Conservation (phyloP, 306 rosid genomes). For the Astragalus membranaceus region DNA sequence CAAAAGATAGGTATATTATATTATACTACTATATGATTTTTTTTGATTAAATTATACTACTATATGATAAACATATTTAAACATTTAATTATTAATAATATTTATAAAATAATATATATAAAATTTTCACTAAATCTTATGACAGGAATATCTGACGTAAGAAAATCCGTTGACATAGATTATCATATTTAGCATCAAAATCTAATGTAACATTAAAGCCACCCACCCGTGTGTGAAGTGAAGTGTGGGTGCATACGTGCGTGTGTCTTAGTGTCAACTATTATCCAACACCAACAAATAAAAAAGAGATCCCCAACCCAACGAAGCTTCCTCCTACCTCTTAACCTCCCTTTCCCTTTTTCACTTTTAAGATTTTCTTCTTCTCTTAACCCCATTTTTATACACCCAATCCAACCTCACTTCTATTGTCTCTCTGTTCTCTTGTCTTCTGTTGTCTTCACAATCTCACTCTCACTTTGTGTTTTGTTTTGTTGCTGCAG, state of each 20-base stretch:
- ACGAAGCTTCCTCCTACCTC: conserved; percentile 64
- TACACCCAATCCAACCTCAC: conserved; percentile 14
- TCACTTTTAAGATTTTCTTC: conserved; percentile 20
- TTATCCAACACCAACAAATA: conserved; percentile 38
- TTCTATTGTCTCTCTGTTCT: background rate
- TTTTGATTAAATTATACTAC: no score
- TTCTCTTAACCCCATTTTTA: conserved; percentile 20
- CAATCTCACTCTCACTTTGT: background rate
- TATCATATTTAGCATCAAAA: background rate
- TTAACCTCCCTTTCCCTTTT: conserved; percentile 21
- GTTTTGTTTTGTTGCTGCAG: background rate
- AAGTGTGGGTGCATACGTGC: background rate
- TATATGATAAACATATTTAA: no score
- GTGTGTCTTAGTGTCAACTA: conserved; percentile 16
- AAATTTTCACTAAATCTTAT: background rate
- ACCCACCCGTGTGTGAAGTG: conserved; percentile 16
- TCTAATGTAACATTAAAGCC: conserved; percentile 14
- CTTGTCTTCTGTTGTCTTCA: background rate
- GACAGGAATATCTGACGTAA: background rate
- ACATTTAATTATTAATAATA: no score
- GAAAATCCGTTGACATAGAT: conserved; percentile 12
- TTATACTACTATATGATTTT: no score
- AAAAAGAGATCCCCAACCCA: conserved; percentile 35
- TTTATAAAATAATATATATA: background rate
- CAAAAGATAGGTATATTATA: no score